Conservation (phyloP, 164 flowering plant species). For the Annona cherimola region DNA sequence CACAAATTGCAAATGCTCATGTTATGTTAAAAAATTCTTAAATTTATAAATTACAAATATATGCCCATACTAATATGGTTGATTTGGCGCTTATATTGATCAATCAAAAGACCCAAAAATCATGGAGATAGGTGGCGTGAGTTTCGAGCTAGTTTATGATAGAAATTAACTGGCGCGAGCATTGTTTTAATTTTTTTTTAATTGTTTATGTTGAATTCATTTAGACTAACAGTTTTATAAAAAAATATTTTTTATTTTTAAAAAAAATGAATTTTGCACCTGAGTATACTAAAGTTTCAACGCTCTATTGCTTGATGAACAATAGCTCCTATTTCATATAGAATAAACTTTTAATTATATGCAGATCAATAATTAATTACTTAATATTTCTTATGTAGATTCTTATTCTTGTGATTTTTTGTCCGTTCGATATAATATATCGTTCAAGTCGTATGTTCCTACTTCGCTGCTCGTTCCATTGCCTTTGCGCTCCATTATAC, state of each 20-base stretch:
- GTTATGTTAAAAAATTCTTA: too few relatives aligned
- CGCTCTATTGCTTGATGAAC: background rate
- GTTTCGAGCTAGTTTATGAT: too few relatives aligned
- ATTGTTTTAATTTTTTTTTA: too few relatives aligned
- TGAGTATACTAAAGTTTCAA: background rate
- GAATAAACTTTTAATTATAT: background rate
- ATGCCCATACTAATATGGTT: too few relatives aligned
- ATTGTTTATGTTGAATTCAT: too few relatives aligned
- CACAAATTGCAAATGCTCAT: too few relatives aligned
- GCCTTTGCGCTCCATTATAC: slow-evolving; percentile 63
- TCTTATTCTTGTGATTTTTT: slow-evolving; percentile 29
- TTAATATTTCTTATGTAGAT: slow-evolving; percentile 29
- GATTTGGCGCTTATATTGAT: too few relatives aligned
- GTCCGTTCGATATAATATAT: slow-evolving; percentile 60
- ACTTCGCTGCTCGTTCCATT: slow-evolving; percentile 35
- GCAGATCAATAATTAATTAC: background rate
- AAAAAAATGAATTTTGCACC: background rate
- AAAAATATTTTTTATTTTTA: background rate
- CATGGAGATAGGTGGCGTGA: too few relatives aligned
- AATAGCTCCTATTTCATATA: background rate
- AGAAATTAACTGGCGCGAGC: too few relatives aligned
- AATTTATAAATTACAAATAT: too few relatives aligned
- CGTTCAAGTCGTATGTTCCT: slow-evolving; percentile 68
- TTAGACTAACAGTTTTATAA: background rate
- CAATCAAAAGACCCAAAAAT: too few relatives aligned